Evolutionary conservation across 2,329 filamentous ascomycete species (phyloP).

Genomic region (Aspergillus luchuensis): DNA sequence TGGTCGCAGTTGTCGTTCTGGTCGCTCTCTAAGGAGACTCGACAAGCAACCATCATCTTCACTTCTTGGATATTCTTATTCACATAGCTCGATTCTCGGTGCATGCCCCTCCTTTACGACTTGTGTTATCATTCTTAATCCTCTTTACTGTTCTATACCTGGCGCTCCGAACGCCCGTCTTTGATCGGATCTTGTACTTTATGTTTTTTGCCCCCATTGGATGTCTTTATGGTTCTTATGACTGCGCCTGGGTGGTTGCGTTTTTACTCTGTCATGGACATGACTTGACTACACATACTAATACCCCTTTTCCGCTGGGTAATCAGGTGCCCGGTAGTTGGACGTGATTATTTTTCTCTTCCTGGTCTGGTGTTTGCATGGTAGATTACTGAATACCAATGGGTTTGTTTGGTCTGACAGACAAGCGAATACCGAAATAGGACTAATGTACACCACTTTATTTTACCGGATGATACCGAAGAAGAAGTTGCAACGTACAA

Average conservation of each 20-base stretch:
- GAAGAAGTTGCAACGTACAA: too few species aligned
- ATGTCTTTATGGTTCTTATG: slow-evolving; percentile 21
- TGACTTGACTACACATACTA: slow-evolving; percentile 7
- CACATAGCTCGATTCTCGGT: slow-evolving; percentile 15
- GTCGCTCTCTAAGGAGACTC: slow-evolving; percentile 44
- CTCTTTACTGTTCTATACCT: slow-evolving; percentile 23
- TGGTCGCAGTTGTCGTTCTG: slow-evolving; percentile 50
- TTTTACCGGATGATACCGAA: too few species aligned
- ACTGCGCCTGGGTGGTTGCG: slow-evolving; percentile 15
- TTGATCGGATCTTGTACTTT: slow-evolving; percentile 5
- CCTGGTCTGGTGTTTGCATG: background rate
- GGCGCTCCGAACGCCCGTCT: slow-evolving; percentile 9
- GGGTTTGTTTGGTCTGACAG: background rate
- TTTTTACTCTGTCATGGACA: slow-evolving; percentile 10
- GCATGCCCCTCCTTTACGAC: slow-evolving; percentile 16
- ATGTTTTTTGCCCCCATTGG: slow-evolving; percentile 14
- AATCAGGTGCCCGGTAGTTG: background rate
- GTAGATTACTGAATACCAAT: background rate
- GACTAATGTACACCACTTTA: background rate
- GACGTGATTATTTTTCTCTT: background rate
- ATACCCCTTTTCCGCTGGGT: slow-evolving; percentile 2
- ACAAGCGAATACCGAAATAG: background rate
- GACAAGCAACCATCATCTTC: slow-evolving; percentile 10
- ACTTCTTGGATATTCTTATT: slow-evolving; percentile 28
- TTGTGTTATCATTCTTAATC: slow-evolving; percentile 17